Evolutionary conservation across 169 alveolate species (phyloP).

Genomic region (Plasmodium knowlesi): DNA sequence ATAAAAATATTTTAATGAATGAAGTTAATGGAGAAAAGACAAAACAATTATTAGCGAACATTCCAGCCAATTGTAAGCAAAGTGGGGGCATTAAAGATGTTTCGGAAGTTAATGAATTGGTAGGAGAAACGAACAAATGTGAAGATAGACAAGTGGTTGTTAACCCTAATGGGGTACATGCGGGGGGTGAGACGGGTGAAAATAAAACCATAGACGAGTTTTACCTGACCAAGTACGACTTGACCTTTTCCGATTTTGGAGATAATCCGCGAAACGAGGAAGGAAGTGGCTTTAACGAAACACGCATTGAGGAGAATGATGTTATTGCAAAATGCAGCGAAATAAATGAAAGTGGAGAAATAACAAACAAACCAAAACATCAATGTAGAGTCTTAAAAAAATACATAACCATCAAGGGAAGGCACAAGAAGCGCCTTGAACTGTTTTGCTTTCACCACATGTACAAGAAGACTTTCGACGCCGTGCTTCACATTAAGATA

Average conservation of each 20-base stretch:
- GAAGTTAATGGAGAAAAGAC: neutral
- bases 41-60: neutral
- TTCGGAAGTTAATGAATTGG: neutral
- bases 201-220: conserved; percentile 43
- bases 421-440: conserved; percentile 10
- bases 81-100: neutral
- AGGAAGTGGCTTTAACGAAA: conserved; percentile 14
- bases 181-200: neutral
- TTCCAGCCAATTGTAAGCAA: neutral
- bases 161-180: neutral
- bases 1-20: neutral
- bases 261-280: neutral
- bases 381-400: conserved; percentile 19
- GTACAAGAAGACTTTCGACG: conserved; percentile 13
- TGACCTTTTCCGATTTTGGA: conserved; percentile 22
- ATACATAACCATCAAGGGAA: conserved; percentile 44
- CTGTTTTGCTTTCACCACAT: conserved; percentile 57
- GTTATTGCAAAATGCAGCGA: neutral
- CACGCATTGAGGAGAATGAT: neutral
- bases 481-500: conserved; percentile 43
- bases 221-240: conserved; percentile 51
- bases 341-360: neutral
- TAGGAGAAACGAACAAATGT: neutral
- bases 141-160: neutral
- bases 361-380: neutral